Percentiles rank a stretch among this genome's conserved stretches.
Evolutionary conservation across 2,329 filamentous ascomycete species (phyloP).

Genomic region (Sporothrix protearum): DNA sequence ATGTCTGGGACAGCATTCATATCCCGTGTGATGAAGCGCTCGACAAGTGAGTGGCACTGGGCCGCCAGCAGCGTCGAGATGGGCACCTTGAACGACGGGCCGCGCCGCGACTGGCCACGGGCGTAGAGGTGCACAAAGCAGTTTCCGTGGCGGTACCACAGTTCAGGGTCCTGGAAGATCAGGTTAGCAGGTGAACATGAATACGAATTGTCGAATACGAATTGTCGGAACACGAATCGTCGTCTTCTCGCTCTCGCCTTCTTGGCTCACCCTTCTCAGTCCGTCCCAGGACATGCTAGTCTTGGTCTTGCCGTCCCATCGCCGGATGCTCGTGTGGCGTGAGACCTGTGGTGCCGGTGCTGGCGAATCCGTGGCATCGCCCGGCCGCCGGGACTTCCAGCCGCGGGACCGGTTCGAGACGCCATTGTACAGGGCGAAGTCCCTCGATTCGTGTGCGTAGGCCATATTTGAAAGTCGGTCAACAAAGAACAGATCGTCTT

Average conservation of each 20-base stretch:
- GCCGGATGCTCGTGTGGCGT: constrained; percentile 39
- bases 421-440: constrained; percentile 35
- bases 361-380: constrained; percentile 33
- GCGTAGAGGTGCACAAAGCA: constrained; percentile 67
- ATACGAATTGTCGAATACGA: too few species aligned
- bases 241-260: too few species aligned
- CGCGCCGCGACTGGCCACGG: constrained; percentile 60
- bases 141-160: constrained; percentile 66
- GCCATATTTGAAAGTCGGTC: constrained; percentile 18
- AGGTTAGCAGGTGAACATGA: not conserved
- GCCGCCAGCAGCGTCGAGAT: constrained; percentile 55
- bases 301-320: constrained; percentile 50
- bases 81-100: constrained; percentile 65
- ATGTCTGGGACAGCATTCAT: constrained; percentile 26
- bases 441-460: constrained; percentile 10
- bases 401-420: constrained; percentile 36
- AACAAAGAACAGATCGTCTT: not conserved
- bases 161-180: constrained; percentile 64
- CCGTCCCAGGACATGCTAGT: constrained; percentile 46
- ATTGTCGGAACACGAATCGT: too few species aligned
- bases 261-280: constrained; percentile 44
- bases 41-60: constrained; percentile 59
- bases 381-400: constrained; percentile 38
- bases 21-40: constrained; percentile 45
- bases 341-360: constrained; percentile 27